Conservation (phyloP, 2,329 filamentous ascomycete species). For the Leptographium procerum region DNA sequence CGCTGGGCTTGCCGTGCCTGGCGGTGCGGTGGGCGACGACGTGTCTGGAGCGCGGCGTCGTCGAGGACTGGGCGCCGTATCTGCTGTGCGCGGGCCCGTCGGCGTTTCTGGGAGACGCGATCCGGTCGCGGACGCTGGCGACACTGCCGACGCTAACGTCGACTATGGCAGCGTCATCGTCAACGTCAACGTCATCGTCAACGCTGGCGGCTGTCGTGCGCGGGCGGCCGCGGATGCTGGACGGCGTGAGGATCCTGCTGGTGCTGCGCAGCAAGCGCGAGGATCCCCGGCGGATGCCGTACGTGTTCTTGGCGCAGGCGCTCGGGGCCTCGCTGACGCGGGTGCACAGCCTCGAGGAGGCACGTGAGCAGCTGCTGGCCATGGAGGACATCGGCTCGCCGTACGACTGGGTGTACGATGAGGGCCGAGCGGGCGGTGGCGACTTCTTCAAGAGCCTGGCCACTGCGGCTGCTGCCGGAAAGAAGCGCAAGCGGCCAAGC, state of each 20-base stretch:
- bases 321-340: slow-evolving; percentile 62
- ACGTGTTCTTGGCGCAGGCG: slow-evolving; percentile 69
- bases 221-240: slow-evolving; percentile 50
- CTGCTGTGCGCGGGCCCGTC: slow-evolving; percentile 79
- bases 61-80: slow-evolving; percentile 70
- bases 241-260: slow-evolving; percentile 56
- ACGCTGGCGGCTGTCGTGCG: slow-evolving; percentile 45
- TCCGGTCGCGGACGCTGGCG: slow-evolving; percentile 59
- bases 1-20: slow-evolving; percentile 78
- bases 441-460: neutral
- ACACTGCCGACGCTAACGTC: slow-evolving; percentile 35
- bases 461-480: slow-evolving; percentile 9
- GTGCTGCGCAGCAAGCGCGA: slow-evolving; percentile 56
- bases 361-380: slow-evolving; percentile 44
- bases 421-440: slow-evolving; percentile 38
- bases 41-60: slow-evolving; percentile 48
- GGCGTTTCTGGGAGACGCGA: slow-evolving; percentile 60
- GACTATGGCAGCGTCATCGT: too few relatives aligned
- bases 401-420: slow-evolving; percentile 74
- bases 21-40: slow-evolving; percentile 70
- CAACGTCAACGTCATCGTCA: too few relatives aligned
- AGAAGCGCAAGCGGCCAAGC: slow-evolving; percentile 32
- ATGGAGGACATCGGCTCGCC: slow-evolving; percentile 31
- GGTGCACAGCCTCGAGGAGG: slow-evolving; percentile 55
- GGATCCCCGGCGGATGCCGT: slow-evolving; percentile 53